These are phyloP conservation scores for Carex pumila DNA, from an alignment of 176 grass and related monocot genomes.

Conservation along the genomic window DNA sequence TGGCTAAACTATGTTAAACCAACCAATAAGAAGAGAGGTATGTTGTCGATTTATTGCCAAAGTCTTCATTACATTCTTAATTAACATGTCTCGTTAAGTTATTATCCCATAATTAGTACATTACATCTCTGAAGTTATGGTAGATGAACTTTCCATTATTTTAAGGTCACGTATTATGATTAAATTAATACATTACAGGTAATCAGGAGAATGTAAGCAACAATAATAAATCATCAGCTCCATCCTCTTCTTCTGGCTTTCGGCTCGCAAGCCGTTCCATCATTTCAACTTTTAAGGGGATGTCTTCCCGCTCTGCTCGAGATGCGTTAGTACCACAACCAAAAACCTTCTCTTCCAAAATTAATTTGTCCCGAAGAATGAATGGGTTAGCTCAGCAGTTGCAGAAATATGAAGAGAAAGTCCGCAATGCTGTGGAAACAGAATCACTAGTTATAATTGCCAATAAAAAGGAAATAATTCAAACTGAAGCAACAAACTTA, in stretches of 20 bases:
- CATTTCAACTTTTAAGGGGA: not conserved
- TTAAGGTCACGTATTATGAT: no score
- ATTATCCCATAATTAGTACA: constrained; percentile 8
- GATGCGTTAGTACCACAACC: not conserved
- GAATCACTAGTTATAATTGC: no score
- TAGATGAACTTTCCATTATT: no score
- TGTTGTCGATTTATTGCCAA: no score
- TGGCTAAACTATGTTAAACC: no score
- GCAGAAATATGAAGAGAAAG: not conserved
- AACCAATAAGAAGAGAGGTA: no score
- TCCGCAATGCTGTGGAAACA: not conserved
- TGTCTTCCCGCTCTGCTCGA: not conserved
- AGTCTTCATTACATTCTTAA: no score
- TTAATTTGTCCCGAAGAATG: constrained; percentile 12
- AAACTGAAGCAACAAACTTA: not conserved
- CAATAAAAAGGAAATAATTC: no score
- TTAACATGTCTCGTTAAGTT: constrained; percentile 18
- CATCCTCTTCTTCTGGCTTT: not conserved
- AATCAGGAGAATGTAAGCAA: not conserved
- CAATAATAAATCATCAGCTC: not conserved
- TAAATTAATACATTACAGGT: no score
- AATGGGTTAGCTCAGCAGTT: not conserved
- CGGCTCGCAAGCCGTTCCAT: not conserved
- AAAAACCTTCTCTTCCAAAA: not conserved
- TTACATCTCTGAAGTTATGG: no score